Percentiles rank a stretch among this genome's conserved stretches.
Conservation (phyloP, 2,329 filamentous ascomycete genomes). For the Thelonectria blattea region DNA sequence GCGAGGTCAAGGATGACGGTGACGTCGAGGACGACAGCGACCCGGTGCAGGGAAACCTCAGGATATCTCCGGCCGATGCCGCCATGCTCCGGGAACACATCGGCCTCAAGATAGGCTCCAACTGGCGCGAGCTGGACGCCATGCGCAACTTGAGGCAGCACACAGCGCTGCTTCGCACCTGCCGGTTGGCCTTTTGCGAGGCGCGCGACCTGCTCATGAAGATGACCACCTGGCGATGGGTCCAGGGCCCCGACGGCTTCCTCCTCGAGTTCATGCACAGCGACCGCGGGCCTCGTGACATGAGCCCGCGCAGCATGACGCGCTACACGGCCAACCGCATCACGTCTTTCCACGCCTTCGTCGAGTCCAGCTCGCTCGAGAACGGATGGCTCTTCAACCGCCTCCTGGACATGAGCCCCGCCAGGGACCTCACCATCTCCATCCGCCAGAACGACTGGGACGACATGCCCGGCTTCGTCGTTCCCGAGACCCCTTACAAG, state of each 20-base stretch:
- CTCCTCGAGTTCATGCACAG: neutral
- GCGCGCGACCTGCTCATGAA: conserved; percentile 19
- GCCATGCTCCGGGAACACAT: neutral
- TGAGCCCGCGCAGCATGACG: conserved; percentile 8
- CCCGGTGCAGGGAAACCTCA: no score
- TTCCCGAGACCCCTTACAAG: neutral
- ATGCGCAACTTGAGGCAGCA: conserved; percentile 8
- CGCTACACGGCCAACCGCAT: conserved; percentile 23
- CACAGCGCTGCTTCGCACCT: conserved; percentile 16
- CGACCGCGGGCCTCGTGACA: neutral
- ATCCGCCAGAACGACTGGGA: conserved; percentile 14
- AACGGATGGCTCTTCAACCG: conserved; percentile 6
- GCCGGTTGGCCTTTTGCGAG: conserved; percentile 18
- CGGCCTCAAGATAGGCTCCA: neutral
- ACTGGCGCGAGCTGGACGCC: conserved; percentile 10
- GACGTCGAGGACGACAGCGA: no score
- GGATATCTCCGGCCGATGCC: neutral
- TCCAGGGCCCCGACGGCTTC: neutral
- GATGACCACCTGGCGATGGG: conserved; percentile 11
- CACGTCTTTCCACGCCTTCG: conserved; percentile 14
- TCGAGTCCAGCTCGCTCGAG: neutral
- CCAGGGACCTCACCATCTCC: conserved; percentile 15
- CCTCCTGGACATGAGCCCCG: conserved; percentile 15
- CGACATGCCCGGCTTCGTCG: conserved; percentile 6
- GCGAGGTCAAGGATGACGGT: no score